Base-by-base conservation (phyloP, 2,329 filamentous ascomycete species). In the Fusarium euwallaceae region DNA sequence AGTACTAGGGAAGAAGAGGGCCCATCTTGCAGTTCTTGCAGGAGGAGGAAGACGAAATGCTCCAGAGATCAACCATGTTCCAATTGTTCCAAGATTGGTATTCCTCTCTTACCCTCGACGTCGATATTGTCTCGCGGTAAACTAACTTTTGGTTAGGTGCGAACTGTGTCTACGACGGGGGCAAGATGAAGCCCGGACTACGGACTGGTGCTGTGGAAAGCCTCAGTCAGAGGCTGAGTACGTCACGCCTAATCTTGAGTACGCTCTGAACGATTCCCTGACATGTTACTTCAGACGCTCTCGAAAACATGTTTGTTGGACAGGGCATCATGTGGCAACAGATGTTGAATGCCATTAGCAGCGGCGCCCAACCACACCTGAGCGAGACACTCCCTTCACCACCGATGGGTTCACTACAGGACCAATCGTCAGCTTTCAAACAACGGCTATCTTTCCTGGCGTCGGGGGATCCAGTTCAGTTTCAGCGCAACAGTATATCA, bases 291-390 rank as follows among this genome's bases (percentile, higher is more conserved):
- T 20, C 11, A 75, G 73, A 69, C 7, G 27, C 77, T 5, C 75
- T 84, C 9, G 82, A 84, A 64, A 81, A 83, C 60, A 84, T 84
- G 82, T 84, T 84, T 62, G 76, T 84, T 3, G 82, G 82, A 1
- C 82, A 84, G 45, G 80, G 82, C 2, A 67, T 83, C 11, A 67
- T 84, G 6, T 82, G 80, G 80, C 81, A 84, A 59, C 81, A 83
- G 53, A 73, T 83, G 6, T 81, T 53, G 67, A 75, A 60, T 12
- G 48, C 48, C 17, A 53, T 53, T 6, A 17, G 48, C 4, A 6
- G 48, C n/a, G 6, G 48, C 2, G 16, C 17, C 9, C 48, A 69
- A 51, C 7, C 63, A 63, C 12, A 62, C 45, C 29, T 22, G 51
- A 41, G 29, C 41, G 14, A 53, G 14, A 7, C 32, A 12, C 69